A percentile compares a stretch with the other conserved stretches of the same genome.
phyloP scores from a whole-genome alignment of 495 filamentous ascomycete genomes.

The Articulospora tetracladia region DNA sequence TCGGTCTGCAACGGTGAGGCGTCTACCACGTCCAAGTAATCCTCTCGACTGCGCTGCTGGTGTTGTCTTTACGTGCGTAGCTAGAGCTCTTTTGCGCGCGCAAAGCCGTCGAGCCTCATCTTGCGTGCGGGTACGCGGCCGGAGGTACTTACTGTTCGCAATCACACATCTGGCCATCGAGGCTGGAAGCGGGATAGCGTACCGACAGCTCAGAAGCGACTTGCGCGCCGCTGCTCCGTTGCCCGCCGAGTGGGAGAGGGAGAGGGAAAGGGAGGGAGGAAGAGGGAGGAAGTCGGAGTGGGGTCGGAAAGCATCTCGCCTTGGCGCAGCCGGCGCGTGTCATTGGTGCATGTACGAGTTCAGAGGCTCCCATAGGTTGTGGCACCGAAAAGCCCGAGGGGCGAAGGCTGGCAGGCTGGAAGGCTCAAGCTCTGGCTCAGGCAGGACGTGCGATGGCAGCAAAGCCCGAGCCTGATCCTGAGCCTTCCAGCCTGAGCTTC shows the following conservation, averaged over 20 bases:
- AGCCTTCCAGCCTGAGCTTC: too few relatives aligned
- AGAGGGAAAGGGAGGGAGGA: too few relatives aligned
- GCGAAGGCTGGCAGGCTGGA: too few relatives aligned
- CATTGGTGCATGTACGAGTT: neutral
- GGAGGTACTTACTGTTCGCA: neutral
- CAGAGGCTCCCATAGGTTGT: neutral
- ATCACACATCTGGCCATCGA: neutral
- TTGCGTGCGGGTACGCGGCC: neutral
- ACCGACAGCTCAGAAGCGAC: neutral
- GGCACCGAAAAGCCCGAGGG: neutral
- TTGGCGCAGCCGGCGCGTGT: neutral
- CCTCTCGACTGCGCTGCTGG: too few relatives aligned
- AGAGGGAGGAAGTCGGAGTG: neutral
- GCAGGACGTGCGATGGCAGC: too few relatives aligned
- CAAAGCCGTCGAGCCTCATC: neutral
- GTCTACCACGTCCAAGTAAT: too few relatives aligned
- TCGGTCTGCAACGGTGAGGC: too few relatives aligned
- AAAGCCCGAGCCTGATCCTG: too few relatives aligned
- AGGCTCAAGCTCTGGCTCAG: neutral
- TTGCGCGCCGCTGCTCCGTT: too few relatives aligned
- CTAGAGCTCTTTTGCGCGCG: too few relatives aligned
- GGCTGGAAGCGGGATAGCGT: neutral
- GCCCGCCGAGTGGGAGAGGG: too few relatives aligned
- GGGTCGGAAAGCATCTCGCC: neutral
- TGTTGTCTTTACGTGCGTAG: too few relatives aligned